phyloP scores from a whole-genome alignment of 306 rosid genomes.

The Rosa lucieae region DNA sequence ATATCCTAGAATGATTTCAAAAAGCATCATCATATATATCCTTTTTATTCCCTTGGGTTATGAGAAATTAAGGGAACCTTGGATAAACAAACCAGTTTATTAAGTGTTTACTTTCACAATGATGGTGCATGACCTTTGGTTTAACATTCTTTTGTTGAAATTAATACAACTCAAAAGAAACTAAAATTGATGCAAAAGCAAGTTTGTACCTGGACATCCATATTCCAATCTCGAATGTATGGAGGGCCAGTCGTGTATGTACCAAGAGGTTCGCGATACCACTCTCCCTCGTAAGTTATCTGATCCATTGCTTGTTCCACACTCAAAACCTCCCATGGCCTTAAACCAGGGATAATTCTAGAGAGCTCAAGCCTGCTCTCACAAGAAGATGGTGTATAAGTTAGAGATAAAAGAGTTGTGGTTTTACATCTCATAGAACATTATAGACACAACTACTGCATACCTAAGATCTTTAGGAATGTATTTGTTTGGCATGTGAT shows the following conservation, averaged over 20 bases:
- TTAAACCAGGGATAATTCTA: constrained; percentile 69
- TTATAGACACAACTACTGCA: constrained; percentile 9
- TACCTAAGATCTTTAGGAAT: constrained; percentile 86
- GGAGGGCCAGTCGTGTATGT: constrained; percentile 80
- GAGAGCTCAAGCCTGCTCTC: constrained; percentile 54
- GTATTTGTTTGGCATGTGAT: constrained; percentile 97
- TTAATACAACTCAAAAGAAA: not conserved
- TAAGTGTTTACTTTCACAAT: not conserved
- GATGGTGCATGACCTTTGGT: not conserved
- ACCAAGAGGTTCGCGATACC: constrained; percentile 88
- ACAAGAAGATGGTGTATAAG: not conserved
- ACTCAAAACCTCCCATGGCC: constrained; percentile 98
- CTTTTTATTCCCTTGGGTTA: not conserved
- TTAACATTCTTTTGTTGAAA: not conserved
- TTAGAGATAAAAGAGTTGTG: not conserved
- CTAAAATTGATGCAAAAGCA: constrained; percentile 2
- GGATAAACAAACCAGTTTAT: not conserved
- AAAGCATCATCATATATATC: not conserved
- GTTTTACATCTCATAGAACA: not conserved
- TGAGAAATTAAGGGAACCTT: not conserved
- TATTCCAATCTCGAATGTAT: constrained; percentile 58
- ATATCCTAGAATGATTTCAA: not conserved
- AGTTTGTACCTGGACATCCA: constrained; percentile 54
- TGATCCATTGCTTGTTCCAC: constrained; percentile 94
- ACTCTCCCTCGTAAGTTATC: constrained; percentile 67